These are phyloP conservation scores for Plantago coronopus DNA, from an alignment of 305 asterid species.

Conservation along the genomic window DNA sequence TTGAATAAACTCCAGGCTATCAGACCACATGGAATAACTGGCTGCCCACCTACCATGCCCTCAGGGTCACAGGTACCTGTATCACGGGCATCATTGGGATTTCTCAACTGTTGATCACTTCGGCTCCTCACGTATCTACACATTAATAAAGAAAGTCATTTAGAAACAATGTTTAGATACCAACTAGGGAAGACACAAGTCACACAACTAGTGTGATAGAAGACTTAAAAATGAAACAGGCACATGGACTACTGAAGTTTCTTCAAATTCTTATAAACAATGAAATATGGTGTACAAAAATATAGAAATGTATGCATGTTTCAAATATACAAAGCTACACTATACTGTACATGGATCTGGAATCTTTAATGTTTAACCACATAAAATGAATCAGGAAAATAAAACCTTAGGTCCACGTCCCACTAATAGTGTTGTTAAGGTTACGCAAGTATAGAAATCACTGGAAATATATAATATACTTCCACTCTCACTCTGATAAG, in stretches of 20 bases:
- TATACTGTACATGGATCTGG: too few species aligned
- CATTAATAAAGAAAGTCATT: slow-evolving; percentile 10
- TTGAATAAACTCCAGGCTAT: slow-evolving; percentile 90
- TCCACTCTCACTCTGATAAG: not conserved
- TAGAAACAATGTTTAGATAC: too few species aligned
- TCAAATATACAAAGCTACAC: too few species aligned
- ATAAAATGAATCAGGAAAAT: not conserved
- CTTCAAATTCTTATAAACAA: too few species aligned
- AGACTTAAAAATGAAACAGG: too few species aligned
- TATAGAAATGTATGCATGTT: too few species aligned
- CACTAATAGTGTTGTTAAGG: too few species aligned
- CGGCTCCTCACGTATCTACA: slow-evolving; percentile 81
- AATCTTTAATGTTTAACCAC: not conserved
- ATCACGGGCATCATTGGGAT: slow-evolving; percentile 26
- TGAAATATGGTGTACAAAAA: too few species aligned
- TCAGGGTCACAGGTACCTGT: slow-evolving; percentile 64
- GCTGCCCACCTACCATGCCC: slow-evolving; percentile 30
- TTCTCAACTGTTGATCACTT: slow-evolving; percentile 78
- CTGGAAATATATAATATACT: not conserved
- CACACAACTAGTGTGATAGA: too few species aligned
- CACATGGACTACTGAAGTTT: too few species aligned
- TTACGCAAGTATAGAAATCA: not conserved
- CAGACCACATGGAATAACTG: slow-evolving; percentile 91
- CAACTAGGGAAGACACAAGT: too few species aligned
- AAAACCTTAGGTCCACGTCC: not conserved